Percentiles rank a stretch among this genome's conserved stretches.
Evolutionary conservation across 2,329 filamentous ascomycete genomes (phyloP).

Genomic region (Colletotrichum paranaense): DNA sequence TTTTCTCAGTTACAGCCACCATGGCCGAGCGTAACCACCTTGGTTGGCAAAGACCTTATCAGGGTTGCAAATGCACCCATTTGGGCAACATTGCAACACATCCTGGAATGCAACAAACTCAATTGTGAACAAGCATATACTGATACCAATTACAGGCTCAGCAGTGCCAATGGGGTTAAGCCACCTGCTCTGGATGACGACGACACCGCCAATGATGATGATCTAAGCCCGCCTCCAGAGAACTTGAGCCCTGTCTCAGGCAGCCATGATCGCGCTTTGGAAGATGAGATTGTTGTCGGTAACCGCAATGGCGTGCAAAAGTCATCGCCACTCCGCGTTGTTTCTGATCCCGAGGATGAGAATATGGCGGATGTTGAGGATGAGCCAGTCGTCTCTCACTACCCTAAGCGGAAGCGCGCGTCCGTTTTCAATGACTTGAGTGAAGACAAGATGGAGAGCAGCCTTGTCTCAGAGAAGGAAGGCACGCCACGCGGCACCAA

Average conservation of each 20-base stretch:
- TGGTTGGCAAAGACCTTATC: neutral
- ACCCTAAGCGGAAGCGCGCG: constrained; percentile 66
- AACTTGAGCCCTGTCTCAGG: constrained; percentile 53
- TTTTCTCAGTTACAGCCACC: neutral
- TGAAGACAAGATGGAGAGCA: constrained; percentile 58
- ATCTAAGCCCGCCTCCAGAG: constrained; percentile 58
- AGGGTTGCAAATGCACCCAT: neutral
- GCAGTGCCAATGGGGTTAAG: constrained; percentile 37
- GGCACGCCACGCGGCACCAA: constrained; percentile 31
- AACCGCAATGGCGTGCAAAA: constrained; percentile 52
- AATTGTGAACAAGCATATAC: neutral
- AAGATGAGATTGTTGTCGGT: constrained; percentile 66
- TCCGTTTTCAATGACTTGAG: constrained; percentile 58
- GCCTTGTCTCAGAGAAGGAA: constrained; percentile 44
- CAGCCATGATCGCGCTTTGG: constrained; percentile 52
- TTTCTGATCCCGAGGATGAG: constrained; percentile 55
- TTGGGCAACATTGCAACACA: neutral
- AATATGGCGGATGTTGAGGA: constrained; percentile 56
- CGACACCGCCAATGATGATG: constrained; percentile 49
- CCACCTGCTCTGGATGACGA: constrained; percentile 46
- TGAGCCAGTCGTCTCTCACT: constrained; percentile 52
- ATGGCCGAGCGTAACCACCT: neutral
- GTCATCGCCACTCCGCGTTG: constrained; percentile 46
- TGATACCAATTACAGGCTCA: constrained; percentile 33
- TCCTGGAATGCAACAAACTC: neutral